These are phyloP conservation scores for Thermochaetoides thermophila DNA, from an alignment of 495 filamentous ascomycete species.

Conservation along the genomic window DNA sequence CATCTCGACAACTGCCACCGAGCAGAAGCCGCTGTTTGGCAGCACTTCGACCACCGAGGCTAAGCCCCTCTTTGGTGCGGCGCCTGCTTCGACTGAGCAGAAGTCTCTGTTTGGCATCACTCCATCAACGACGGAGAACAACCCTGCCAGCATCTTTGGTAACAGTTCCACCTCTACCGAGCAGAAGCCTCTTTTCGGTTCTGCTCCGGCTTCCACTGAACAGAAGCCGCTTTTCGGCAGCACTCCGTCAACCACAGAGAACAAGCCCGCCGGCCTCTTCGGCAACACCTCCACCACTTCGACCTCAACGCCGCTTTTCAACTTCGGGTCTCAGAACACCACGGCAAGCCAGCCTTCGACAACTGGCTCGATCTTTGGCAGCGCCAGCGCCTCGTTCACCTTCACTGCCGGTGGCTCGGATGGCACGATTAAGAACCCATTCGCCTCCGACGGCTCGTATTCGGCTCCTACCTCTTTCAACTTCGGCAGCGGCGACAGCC, in stretches of 20 bases:
- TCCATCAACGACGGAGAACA: slow-evolving; percentile 3
- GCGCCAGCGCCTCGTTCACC: slow-evolving; percentile 19
- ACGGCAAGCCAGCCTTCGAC: slow-evolving; percentile 15
- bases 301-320: slow-evolving; percentile 10
- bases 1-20: slow-evolving; percentile 2
- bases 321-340: slow-evolving; percentile 15
- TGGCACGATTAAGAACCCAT: slow-evolving; percentile 27
- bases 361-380: slow-evolving; percentile 12
- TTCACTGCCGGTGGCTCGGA: slow-evolving; percentile 23
- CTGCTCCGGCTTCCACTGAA: slow-evolving; percentile 1
- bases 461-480: slow-evolving; percentile 23
- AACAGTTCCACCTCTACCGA: slow-evolving; percentile 2
- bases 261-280: slow-evolving; percentile 10
- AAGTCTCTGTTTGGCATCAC: slow-evolving; percentile 14
- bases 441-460: slow-evolving; percentile 16
- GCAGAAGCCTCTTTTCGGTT: slow-evolving; percentile 10
- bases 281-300: slow-evolving; percentile 5
- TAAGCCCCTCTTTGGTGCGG: slow-evolving; percentile 14
- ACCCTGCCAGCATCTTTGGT: slow-evolving; percentile 13
- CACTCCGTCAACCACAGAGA: slow-evolving; percentile 2
- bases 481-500: slow-evolving; percentile 19
- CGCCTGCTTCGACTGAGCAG: slow-evolving; percentile 5
- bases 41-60: slow-evolving; percentile 2
- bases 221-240: slow-evolving; percentile 12
- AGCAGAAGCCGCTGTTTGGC: slow-evolving; percentile 13